These are phyloP conservation scores for Leccinum subtestaceum DNA, from an alignment of 768 basidiomycete genomes.

Conservation along the genomic window DNA sequence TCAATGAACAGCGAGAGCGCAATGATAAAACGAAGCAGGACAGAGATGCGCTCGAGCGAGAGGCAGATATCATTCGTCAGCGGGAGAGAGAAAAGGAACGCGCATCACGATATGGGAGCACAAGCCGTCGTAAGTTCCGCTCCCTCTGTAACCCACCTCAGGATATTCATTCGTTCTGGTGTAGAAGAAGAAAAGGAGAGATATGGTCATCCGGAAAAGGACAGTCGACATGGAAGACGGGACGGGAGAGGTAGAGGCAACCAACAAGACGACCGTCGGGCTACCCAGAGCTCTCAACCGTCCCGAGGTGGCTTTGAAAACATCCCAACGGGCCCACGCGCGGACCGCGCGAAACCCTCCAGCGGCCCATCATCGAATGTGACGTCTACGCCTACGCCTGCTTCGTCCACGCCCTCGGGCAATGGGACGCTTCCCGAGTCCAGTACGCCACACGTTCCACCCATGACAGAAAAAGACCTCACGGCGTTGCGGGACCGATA, in stretches of 20 bases:
- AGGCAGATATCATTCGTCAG: conserved; percentile 65
- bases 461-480: conserved; percentile 80
- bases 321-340: conserved; percentile 83
- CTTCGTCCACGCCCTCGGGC: conserved; percentile 38
- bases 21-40: conserved; percentile 61
- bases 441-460: conserved; percentile 46
- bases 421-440: conserved; percentile 34
- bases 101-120: conserved; percentile 39
- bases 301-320: conserved; percentile 55
- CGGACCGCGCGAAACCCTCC: conserved; percentile 54
- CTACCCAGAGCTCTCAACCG: conserved; percentile 29
- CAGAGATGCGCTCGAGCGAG: conserved; percentile 69
- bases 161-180: conserved; percentile 8
- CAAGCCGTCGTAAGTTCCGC: conserved; percentile 28
- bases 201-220: conserved; percentile 50
- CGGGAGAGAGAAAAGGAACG: conserved; percentile 43
- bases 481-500: conserved; percentile 87
- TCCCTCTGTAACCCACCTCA: not conserved
- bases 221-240: conserved; percentile 42
- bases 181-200: conserved; percentile 50
- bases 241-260: conserved; percentile 38
- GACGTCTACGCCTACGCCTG: conserved; percentile 53
- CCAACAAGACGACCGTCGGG: conserved; percentile 38
- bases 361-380: conserved; percentile 33
- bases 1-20: conserved; percentile 64